Evolutionary conservation across 2,329 filamentous ascomycete genomes (phyloP).

Genomic region (Davidsoniella eucalypti): DNA sequence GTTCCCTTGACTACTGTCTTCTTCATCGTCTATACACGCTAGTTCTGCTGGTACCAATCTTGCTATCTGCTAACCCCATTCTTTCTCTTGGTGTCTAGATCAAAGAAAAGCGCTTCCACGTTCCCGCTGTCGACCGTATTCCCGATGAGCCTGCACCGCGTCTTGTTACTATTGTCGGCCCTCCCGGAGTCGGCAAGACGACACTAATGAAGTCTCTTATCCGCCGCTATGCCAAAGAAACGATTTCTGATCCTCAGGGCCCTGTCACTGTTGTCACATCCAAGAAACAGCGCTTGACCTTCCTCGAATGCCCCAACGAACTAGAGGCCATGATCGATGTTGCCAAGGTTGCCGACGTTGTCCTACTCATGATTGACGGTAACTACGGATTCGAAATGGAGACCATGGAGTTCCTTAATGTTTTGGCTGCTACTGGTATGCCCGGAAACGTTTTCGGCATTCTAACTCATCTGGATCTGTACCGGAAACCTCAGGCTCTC

Average conservation of each 20-base stretch:
- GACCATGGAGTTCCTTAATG: conserved; percentile 97
- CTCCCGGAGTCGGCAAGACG: conserved; percentile 88
- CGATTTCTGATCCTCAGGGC: conserved; percentile 72
- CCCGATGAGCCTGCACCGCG: conserved; percentile 90
- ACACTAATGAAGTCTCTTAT: conserved; percentile 90
- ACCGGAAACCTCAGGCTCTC: conserved; percentile 80
- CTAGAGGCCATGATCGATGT: conserved; percentile 94
- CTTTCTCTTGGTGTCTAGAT: conserved; percentile 34
- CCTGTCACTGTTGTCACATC: conserved; percentile 93
- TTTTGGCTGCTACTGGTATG: conserved; percentile 89
- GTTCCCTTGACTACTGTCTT: conserved; percentile 13
- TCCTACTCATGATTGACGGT: conserved; percentile 94
- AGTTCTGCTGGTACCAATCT: not conserved
- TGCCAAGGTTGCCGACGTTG: conserved; percentile 93
- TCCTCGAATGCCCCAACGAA: conserved; percentile 93
- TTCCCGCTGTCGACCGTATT: conserved; percentile 86
- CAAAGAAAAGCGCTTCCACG: conserved; percentile 91
- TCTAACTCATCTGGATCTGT: conserved; percentile 87
- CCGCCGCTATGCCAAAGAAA: conserved; percentile 89
- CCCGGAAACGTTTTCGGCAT: conserved; percentile 97
- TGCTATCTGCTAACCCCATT: conserved; percentile 15
- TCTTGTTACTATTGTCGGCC: conserved; percentile 85
- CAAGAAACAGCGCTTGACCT: conserved; percentile 86
- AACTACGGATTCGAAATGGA: conserved; percentile 99
- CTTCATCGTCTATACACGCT: not conserved